These are phyloP conservation scores for Globisporangium abappressorium DNA, from an alignment of 352 stramenopile genomes.

Conservation along the genomic window DNA sequence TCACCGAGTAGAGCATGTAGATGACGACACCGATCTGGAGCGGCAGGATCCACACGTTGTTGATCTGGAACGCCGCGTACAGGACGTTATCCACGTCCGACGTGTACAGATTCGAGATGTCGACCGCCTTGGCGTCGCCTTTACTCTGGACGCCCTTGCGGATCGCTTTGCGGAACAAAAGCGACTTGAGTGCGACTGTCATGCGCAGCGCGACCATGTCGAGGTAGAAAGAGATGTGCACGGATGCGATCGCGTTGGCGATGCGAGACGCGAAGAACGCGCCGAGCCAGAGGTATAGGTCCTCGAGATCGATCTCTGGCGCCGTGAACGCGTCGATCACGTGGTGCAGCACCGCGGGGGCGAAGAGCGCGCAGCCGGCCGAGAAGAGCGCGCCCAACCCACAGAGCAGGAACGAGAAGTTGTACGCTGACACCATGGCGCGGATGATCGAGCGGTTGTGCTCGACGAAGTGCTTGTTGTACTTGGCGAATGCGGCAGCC, in stretches of 20 bases:
- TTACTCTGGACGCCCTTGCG: constrained; percentile 21
- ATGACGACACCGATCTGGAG: constrained; percentile 32
- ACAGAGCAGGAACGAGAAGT: constrained; percentile 23
- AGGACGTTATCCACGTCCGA: constrained; percentile 80
- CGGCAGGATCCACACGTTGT: constrained; percentile 44
- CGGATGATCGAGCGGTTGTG: constrained; percentile 26
- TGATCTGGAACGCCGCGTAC: constrained; percentile 56
- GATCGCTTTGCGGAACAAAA: constrained; percentile 45
- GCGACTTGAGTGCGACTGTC: constrained; percentile 32
- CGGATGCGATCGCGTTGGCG: constrained; percentile 22
- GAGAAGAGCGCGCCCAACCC: constrained; percentile 30
- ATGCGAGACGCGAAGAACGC: constrained; percentile 42
- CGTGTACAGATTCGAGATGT: constrained; percentile 93
- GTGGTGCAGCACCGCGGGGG: constrained; percentile 42
- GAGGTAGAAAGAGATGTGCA: constrained; percentile 27
- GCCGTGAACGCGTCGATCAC: constrained; percentile 34
- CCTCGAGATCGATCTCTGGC: constrained; percentile 25
- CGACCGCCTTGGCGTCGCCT: constrained; percentile 22
- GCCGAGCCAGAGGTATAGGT: constrained; percentile 30
- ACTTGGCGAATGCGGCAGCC: constrained; percentile 23
- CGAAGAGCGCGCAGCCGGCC: constrained; percentile 33
- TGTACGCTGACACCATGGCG: constrained; percentile 27
- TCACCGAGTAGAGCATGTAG: constrained; percentile 38
- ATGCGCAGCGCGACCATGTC: constrained; percentile 30
- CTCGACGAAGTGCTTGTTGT: constrained; percentile 19